Evolutionary conservation across 129 eudicot genomes (phyloP).

Genomic region (Escallonia herrerae): DNA sequence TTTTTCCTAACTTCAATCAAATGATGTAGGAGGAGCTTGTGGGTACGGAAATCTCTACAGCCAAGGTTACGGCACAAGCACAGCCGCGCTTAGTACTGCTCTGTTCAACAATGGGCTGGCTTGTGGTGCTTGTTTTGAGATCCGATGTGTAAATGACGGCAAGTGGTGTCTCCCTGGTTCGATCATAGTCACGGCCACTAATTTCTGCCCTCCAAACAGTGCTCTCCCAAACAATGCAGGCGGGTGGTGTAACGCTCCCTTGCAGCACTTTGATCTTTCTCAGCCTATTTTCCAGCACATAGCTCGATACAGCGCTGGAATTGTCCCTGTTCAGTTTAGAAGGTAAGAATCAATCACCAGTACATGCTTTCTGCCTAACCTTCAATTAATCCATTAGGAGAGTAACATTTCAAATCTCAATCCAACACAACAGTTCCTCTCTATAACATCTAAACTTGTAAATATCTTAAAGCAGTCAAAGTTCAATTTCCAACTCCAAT

Average conservation of each 20-base stretch:
- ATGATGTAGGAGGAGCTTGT: constrained; percentile 48
- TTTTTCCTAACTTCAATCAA: no score
- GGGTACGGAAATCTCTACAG: constrained; percentile 52
- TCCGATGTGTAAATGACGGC: constrained; percentile 35
- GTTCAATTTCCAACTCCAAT: not conserved
- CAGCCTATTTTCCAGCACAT: constrained; percentile 48
- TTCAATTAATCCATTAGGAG: not conserved
- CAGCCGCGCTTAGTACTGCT: constrained; percentile 49
- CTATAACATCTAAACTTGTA: no score
- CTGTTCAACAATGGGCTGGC: constrained; percentile 53
- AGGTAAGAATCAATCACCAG: constrained; percentile 27
- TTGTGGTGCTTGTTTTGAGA: constrained; percentile 57
- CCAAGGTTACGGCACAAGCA: constrained; percentile 51
- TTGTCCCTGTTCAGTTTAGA: constrained; percentile 50
- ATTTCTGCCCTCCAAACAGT: constrained; percentile 54
- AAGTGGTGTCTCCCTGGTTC: constrained; percentile 59
- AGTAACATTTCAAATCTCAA: not conserved
- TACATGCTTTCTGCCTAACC: constrained; percentile 1
- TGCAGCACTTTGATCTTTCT: constrained; percentile 49
- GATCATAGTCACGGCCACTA: constrained; percentile 51
- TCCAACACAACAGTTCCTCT: not conserved
- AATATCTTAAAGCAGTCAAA: no score
- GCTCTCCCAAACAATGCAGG: constrained; percentile 47
- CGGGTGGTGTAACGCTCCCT: constrained; percentile 64
- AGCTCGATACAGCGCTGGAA: constrained; percentile 52